Base-by-base conservation (phyloP, 495 filamentous ascomycete genomes). In the Parathielavia hyrcaniae region DNA sequence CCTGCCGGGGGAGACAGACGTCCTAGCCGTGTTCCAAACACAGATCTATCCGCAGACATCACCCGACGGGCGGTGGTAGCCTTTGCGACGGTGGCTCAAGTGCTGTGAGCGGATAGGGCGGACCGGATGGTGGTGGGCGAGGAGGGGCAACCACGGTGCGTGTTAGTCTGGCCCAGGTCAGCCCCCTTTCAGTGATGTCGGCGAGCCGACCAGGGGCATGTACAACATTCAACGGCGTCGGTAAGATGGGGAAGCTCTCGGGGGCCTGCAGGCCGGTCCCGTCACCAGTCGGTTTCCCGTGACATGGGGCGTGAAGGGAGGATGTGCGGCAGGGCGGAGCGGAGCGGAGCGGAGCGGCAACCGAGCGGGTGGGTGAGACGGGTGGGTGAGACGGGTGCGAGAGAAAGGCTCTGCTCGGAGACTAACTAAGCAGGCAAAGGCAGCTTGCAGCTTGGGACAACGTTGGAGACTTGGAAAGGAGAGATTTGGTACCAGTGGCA, bases 401-500 rank as follows among this genome's bases (percentile, higher is more conserved):
- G 58, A 53, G 50, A n/a, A n/a, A 55, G 48, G 46, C 52, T 55
- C 52, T 58, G 53, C 44, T 61, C 45, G 55, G 48, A 45, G 49
- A 52, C 53, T 38, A n/a, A 41, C 41, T 22, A 40, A 23, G 10
- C 6, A 7, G 20, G 32, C 32, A 4, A 38, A 39, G 36, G 36
- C 36, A 7, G 35, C 40, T 26, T n/a, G n/a, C 17, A 59, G 50
- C 19, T 48, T 39, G 20, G 50, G 26, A 30, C 6, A 30, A 30
- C n/a, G n/a, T n/a, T 59, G 35, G 45, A 54, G 43, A 36, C 35
- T 54, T 26, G 57, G 38, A 61, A 71, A 61, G 69, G 61, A 65
- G 69, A 66, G 72, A 73, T 72, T 75, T 68, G 67, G 66, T 75
- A 68, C 71, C 71, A 72, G 72, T 73, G 73, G 73, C 72, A 70